Evolutionary conservation across 306 rosid species (phyloP).

Genomic region (Corylus americana): DNA sequence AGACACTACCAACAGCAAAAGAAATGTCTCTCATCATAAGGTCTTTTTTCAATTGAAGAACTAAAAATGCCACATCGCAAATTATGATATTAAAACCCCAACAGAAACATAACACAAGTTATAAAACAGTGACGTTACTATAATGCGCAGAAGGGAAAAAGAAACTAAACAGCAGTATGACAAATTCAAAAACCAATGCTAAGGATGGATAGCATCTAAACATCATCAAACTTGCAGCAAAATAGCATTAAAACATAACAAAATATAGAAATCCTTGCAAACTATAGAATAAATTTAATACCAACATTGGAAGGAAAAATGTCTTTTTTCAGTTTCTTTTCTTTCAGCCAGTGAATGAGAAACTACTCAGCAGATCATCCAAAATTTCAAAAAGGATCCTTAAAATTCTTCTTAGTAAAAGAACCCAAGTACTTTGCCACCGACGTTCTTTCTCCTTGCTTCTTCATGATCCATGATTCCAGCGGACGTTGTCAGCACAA

Average conservation of each 20-base stretch:
- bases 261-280: background rate
- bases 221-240: background rate
- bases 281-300: background rate
- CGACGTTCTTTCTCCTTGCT: slow-evolving; percentile 60
- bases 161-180: background rate
- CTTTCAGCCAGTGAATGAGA: background rate
- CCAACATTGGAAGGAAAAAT: background rate
- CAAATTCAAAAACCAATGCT: background rate
- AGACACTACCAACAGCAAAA: background rate
- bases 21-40: background rate
- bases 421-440: slow-evolving; percentile 69
- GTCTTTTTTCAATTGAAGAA: no score
- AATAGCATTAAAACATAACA: background rate
- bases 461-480: slow-evolving; percentile 67
- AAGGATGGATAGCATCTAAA: background rate
- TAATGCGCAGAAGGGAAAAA: background rate
- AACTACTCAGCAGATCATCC: slow-evolving; percentile 1
- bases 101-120: background rate
- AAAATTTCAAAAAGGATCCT: background rate
- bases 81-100: background rate
- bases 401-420: slow-evolving; percentile 37
- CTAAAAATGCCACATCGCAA: background rate
- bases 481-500: slow-evolving; percentile 58
- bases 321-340: background rate
- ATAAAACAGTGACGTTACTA: background rate